A percentile compares a stretch with the other conserved stretches of the same genome.
Evolutionary conservation across 805 yeast genomes (phyloP).

Genomic region (Clavispora vitiphila): DNA sequence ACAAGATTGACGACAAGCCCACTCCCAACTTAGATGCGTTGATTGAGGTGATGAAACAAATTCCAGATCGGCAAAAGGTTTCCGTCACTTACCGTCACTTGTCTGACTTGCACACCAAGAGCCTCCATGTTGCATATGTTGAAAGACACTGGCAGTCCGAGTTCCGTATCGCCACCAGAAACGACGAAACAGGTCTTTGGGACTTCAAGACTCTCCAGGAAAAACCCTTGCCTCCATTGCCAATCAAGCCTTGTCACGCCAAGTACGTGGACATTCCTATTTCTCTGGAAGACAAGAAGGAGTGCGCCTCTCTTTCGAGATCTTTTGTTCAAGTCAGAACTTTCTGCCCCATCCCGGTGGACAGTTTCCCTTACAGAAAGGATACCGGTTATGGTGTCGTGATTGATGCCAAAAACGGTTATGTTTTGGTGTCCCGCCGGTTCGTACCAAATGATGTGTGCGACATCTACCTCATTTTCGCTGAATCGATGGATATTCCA

Average conservation of each 20-base stretch:
- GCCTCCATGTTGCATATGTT: conserved; percentile 59
- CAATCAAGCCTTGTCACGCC: conserved; percentile 56
- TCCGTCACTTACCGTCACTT: conserved; percentile 70
- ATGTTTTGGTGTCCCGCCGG: conserved; percentile 71
- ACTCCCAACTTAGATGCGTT: conserved; percentile 73
- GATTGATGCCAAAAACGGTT: conserved; percentile 75
- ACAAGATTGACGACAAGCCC: conserved; percentile 67
- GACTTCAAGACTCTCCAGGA: conserved; percentile 49
- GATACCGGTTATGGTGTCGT: conserved; percentile 72
- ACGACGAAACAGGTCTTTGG: conserved; percentile 54
- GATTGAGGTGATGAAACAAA: conserved; percentile 67
- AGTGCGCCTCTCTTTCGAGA: conserved; percentile 52
- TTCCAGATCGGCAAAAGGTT: conserved; percentile 74
- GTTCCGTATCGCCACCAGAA: conserved; percentile 62
- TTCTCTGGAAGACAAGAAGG: conserved; percentile 36
- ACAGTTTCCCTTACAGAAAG: conserved; percentile 62
- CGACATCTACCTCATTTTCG: conserved; percentile 73
- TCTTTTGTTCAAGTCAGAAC: conserved; percentile 71
- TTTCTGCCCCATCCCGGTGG: conserved; percentile 64
- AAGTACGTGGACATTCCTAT: conserved; percentile 66
- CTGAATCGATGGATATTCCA: conserved; percentile 78
- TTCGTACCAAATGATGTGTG: conserved; percentile 78
- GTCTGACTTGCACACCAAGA: conserved; percentile 72
- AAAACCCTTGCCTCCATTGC: conserved; percentile 55
- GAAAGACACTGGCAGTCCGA: conserved; percentile 84